Evolutionary conservation across 2,329 filamentous ascomycete genomes (phyloP), one percentile per base, ranked within the genome.

Genomic region (Aspergillus aculeatus): DNA sequence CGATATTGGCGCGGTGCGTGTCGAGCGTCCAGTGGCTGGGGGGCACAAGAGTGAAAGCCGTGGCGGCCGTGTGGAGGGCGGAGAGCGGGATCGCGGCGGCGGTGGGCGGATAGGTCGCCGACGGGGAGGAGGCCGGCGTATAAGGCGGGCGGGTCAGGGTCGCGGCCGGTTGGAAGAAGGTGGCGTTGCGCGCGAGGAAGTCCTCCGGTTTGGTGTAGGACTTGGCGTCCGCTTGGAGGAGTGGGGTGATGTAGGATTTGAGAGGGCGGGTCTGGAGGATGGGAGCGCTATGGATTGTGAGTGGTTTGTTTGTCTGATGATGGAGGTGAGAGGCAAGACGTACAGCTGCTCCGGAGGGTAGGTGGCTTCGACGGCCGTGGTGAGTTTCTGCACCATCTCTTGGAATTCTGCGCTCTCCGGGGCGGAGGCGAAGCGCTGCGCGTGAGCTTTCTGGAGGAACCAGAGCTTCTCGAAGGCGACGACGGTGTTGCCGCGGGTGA

Each of bases 401-500:
- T 78, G 67, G 56, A 77, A 75, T 24, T 72, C 66, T 6, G 74
- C 68, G 47, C 83, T 44, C 16, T 19, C 82, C 63, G 79, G 78
- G 23, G 70, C 71, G 48, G 78, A 68, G 41, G 81, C 80, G 54
- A 79, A 79, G 5, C 77, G 76, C 44, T 80, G 75, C n/a, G 82
- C 83, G 70, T 94, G 91, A 50, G 85, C 83, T 66, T 84, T 86
- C 70, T 97, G 91, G 52, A 98, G 83, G 73, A 88, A 91, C 67
- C 86, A 84, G 16, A 98, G 83, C 72, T 98, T 99, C 52, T 87
- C 86, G 54, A 88, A 84, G 21, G 89, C 87, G 19, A 97, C 91
- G 14, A 89, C 89, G 6, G 93, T 91, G 73, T 97, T 93, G 10
- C 94, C 94, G 68, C 89, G 91, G 3, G 92, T 98, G 77, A 97